A percentile compares a stretch with the other conserved stretches of the same genome.
These are phyloP conservation scores for Neoboletus subvelutipes DNA, from an alignment of 768 basidiomycete species.

Conservation along the genomic window DNA sequence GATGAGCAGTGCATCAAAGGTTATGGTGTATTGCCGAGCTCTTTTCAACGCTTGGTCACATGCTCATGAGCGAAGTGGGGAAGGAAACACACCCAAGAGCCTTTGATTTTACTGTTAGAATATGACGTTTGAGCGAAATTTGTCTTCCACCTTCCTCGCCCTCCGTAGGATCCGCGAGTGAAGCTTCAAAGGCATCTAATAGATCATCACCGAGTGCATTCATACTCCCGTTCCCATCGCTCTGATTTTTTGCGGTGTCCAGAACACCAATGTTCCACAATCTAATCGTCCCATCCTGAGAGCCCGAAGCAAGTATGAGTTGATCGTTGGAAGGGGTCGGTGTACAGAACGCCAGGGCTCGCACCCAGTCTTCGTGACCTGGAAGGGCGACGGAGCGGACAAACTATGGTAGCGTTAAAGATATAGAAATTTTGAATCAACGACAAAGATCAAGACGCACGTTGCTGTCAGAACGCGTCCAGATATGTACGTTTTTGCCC, in stretches of 20 bases:
- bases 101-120: slow-evolving; percentile 61
- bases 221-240: slow-evolving; percentile 19
- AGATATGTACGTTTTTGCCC: slow-evolving; percentile 75
- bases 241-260: slow-evolving; percentile 18
- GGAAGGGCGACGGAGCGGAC: slow-evolving; percentile 56
- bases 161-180: slow-evolving; percentile 68
- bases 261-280: slow-evolving; percentile 81
- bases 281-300: slow-evolving; percentile 92
- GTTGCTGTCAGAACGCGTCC: slow-evolving; percentile 58
- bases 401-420: slow-evolving; percentile 42
- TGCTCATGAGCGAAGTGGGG: slow-evolving; percentile 25
- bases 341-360: slow-evolving; percentile 66
- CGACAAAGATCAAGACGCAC: slow-evolving; percentile 37
- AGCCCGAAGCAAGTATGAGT: slow-evolving; percentile 85
- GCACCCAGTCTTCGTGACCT: slow-evolving; percentile 97
- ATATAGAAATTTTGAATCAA: slow-evolving; percentile 1
- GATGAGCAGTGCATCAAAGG: slow-evolving; percentile 89
- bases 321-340: slow-evolving; percentile 33
- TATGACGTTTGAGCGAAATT: slow-evolving; percentile 86
- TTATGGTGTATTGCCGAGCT: slow-evolving; percentile 64
- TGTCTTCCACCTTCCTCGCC: slow-evolving; percentile 79
- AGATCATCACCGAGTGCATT: slow-evolving; percentile 62
- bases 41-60: slow-evolving; percentile 29
- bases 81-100: slow-evolving; percentile 17
- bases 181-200: slow-evolving; percentile 85